Base-by-base conservation (phyloP, 192 early-diverging fungal genomes). In the Spinellus fusiger region DNA sequence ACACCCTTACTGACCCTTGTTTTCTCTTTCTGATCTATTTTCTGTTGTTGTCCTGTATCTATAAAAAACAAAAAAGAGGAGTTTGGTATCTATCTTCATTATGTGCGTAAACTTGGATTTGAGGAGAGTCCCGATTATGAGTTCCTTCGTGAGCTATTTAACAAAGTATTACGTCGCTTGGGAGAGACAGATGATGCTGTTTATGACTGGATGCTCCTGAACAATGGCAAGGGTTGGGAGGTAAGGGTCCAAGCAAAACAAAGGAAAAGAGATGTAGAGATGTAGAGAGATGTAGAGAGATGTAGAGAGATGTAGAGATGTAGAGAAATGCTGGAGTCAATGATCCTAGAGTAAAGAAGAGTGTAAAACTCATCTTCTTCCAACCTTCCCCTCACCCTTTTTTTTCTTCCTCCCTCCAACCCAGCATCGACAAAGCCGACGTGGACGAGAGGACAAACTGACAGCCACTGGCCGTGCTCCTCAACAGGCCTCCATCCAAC, bases 71-170 rank as follows among this genome's bases (percentile, higher is more conserved):
- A 64, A 20, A 37, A 54, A 73, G 87, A 89, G 54, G 94, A 98
- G 77, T 97, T 97, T 84, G 86, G 80, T 18, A 83, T 83, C 25
- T 95, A 97, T 49, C 76, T 98, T 25, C 83, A 83, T 56, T 96
- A 96, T 60, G 95, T 90, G 50, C 82, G 96, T 56, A 89, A 89
- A 69, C 79, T 96, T 27, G 90, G 86, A 40, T 98, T 98, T 69
- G 96, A 98, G 54, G 94, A 98, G 70, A 85, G 86, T n/a, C 96
- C 96, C 15, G 93, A 98, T 77, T 98, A 98, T 75, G 90, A 93
- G 66, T 96, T 92, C 59, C 74, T 96, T 65, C 77, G 90, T 57
- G 85, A 86, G 9, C 71, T 98, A 50, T 90, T 98, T 51, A 86
- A 86, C 64, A 88, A 90, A 62, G 90, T 83, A 6, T 65, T 93